Evolutionary conservation across 169 alveolate species (phyloP), one percentile per base, ranked within the genome.

Genomic region (Babesia divergens): DNA sequence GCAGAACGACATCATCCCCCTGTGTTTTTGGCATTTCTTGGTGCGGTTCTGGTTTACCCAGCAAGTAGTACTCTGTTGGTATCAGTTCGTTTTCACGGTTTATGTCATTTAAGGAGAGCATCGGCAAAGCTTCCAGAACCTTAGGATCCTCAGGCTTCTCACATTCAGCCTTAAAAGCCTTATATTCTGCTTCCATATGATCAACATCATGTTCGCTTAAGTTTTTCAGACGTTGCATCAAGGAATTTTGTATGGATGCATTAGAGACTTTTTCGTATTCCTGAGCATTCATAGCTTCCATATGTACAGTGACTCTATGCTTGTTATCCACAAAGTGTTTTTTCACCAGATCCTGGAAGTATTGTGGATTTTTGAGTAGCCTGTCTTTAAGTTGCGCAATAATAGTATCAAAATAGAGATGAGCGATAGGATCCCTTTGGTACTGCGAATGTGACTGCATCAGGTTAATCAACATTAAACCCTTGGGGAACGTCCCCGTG

Each of bases 141-240:
- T 83, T 84, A 31, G 74, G 77, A 24, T 77, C 77, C 38, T 74
- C 91, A 7, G 67, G 52, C 16, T 40, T 42, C n/a, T 77, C 84
- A 51, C 88, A 59, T n/a, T 74, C 75, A 29, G 55, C 56, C 32
- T 72, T 80, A 49, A 84, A 77, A 24, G 47, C 38, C 34, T 59
- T 59, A 64, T 82, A 89, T 37, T 83, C 83, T 20, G 43, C 47
- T 20, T 84, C 88, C 54, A 89, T 50, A 52, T 54, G 34, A 43
- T 89, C 91, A 26, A 83, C 89, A 38, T 84, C 84, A 18, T 66
- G 43, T 65, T 76, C 84, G 6, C 75, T 72, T 14, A 84, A 55
- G 26, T 71, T 69, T 9, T 77, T 81, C 20, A 89, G 59, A 40
- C 84, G 53, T 9, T 62, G 56, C 46, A 67, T 54, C 53, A 89